These are phyloP conservation scores for Violaceomyces palustris DNA, from an alignment of 1,284 basidiomycete species.

Conservation along the genomic window DNA sequence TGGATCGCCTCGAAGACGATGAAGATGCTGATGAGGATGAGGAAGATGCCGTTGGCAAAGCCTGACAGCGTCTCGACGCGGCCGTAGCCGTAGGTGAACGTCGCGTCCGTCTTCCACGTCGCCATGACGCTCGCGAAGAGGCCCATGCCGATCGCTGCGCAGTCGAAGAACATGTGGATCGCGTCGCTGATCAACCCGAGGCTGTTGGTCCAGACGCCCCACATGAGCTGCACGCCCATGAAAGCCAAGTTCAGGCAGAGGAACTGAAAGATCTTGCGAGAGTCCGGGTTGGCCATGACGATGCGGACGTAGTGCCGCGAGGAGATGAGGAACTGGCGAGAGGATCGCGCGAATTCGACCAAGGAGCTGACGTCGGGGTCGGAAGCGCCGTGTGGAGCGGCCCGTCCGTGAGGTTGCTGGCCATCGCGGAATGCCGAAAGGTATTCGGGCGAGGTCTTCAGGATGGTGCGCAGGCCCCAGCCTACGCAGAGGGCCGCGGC, in stretches of 20 bases:
- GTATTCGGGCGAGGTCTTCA: slow-evolving; percentile 43
- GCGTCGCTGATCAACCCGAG: slow-evolving; percentile 95
- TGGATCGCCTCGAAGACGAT: slow-evolving; percentile 98
- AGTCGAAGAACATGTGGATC: slow-evolving; percentile 99
- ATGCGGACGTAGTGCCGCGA: slow-evolving; percentile 62
- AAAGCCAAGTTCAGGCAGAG: slow-evolving; percentile 88
- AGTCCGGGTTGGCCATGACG: slow-evolving; percentile 83
- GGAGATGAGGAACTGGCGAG: no score
- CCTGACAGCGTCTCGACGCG: slow-evolving; percentile 99
- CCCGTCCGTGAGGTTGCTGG: no score
- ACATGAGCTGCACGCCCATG: slow-evolving; percentile 65
- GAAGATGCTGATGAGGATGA: slow-evolving; percentile 93
- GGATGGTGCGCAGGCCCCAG: slow-evolving; percentile 36
- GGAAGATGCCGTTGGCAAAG: slow-evolving; percentile 94
- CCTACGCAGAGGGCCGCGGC: slow-evolving; percentile 31
- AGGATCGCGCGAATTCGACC: no score
- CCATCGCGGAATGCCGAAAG: slow-evolving; percentile 5
- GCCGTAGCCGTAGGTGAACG: slow-evolving; percentile 93
- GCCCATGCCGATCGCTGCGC: slow-evolving; percentile 92
- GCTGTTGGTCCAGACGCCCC: slow-evolving; percentile 93
- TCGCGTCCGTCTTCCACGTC: slow-evolving; percentile 88
- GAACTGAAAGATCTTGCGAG: slow-evolving; percentile 94
- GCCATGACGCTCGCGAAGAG: slow-evolving; percentile 95
- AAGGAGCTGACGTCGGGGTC: slow-evolving; percentile 31
- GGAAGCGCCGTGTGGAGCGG: slow-evolving; percentile 4